These are phyloP conservation scores for Penicillium pulvis DNA, from an alignment of 495 filamentous ascomycete genomes.

Conservation along the genomic window DNA sequence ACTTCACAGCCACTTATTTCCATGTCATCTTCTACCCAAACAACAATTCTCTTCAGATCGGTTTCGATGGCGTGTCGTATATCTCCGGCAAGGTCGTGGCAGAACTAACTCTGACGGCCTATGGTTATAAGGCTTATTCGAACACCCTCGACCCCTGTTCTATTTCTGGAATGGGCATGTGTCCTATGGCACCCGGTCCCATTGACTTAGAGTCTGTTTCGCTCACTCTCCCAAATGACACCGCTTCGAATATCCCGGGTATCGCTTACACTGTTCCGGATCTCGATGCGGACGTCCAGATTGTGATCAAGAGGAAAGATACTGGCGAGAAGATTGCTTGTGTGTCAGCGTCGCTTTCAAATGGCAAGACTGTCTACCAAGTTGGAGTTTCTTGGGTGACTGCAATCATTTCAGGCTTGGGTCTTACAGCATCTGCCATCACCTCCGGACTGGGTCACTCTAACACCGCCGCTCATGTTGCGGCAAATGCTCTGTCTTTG, in stretches of 20 bases:
- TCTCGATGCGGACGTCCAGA: conserved; percentile 82
- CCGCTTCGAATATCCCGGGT: conserved; percentile 68
- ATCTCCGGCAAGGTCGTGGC: conserved; percentile 85
- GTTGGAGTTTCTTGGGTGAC: conserved; percentile 86
- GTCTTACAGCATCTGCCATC: conserved; percentile 79
- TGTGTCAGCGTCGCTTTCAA: conserved; percentile 85
- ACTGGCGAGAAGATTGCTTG: conserved; percentile 73
- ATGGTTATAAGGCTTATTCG: conserved; percentile 70
- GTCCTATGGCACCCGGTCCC: conserved; percentile 88
- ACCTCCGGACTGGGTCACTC: conserved; percentile 83
- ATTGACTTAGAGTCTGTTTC: conserved; percentile 72
- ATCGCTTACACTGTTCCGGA: conserved; percentile 92
- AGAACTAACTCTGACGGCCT: conserved; percentile 74
- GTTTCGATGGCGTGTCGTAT: conserved; percentile 80
- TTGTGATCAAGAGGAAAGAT: conserved; percentile 71
- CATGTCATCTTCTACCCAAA: conserved; percentile 77
- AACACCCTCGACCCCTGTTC: conserved; percentile 77
- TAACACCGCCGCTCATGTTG: conserved; percentile 96
- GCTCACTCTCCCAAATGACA: conserved; percentile 56
- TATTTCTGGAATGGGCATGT: conserved; percentile 71
- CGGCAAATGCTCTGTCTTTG: conserved; percentile 87
- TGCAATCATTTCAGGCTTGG: conserved; percentile 82
- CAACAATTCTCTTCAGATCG: conserved; percentile 70
- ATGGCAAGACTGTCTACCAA: conserved; percentile 91
- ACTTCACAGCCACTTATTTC: conserved; percentile 82